A percentile compares a stretch with the other conserved stretches of the same genome.
phyloP scores from a whole-genome alignment of 169 alveolate species.

The Cryptosporidium tyzzeri region DNA sequence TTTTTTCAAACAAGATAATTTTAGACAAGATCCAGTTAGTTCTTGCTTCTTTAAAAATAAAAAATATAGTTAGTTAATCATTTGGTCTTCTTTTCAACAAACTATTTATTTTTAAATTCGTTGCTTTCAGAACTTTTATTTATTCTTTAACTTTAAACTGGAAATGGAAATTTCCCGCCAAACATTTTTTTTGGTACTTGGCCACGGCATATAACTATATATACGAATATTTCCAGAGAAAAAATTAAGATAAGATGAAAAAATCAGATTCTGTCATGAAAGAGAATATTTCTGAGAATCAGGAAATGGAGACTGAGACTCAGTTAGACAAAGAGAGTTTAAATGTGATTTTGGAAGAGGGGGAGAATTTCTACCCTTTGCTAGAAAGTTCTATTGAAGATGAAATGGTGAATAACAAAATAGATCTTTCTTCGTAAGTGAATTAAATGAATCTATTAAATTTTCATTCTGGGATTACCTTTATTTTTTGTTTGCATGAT shows the following conservation, averaged over 20 bases:
- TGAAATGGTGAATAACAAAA: not conserved
- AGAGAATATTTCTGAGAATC: not conserved
- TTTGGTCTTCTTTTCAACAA: not conserved
- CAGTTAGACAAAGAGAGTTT: constrained; percentile 2
- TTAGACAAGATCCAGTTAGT: constrained; percentile 16
- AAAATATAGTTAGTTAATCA: not conserved
- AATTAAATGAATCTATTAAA: not conserved
- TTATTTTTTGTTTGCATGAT: not conserved
- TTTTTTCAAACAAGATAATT: not conserved
- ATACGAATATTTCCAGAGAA: not conserved
- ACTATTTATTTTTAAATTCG: not conserved
- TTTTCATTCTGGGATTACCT: not conserved
- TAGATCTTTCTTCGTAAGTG: constrained; percentile 35
- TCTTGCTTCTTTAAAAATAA: constrained; percentile 1
- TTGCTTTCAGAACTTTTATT: not conserved
- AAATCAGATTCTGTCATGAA: not conserved
- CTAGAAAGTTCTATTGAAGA: constrained; percentile 59
- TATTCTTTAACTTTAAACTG: not conserved
- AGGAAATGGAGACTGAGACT: not conserved
- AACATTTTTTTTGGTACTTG: not conserved
- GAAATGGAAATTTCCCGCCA: not conserved
- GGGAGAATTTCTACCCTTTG: constrained; percentile 62
- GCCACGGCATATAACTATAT: not conserved
- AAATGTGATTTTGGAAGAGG: constrained; percentile 32
- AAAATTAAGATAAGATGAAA: not conserved